Evolutionary conservation across 1,284 basidiomycete genomes (phyloP).

Genomic region (Volvariella volvacea): DNA sequence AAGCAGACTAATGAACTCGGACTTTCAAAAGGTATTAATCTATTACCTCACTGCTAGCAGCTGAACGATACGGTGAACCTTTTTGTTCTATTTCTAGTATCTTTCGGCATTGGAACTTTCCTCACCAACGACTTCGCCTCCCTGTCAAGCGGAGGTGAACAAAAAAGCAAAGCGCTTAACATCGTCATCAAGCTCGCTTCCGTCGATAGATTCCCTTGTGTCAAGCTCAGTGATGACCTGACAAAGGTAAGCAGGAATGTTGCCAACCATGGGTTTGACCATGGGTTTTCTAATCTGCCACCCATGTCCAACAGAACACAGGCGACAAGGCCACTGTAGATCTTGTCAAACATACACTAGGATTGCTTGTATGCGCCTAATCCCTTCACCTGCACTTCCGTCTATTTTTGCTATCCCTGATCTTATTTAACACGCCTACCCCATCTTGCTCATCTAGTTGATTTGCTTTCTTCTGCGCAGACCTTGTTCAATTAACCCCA

Average conservation of each 20-base stretch:
- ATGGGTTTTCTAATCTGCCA: not conserved
- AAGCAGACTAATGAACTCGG: slow-evolving; percentile 69
- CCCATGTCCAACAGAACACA: slow-evolving; percentile 29
- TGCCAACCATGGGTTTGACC: too few species aligned
- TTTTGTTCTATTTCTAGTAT: slow-evolving; percentile 29
- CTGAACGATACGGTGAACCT: too few species aligned
- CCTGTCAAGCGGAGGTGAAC: slow-evolving; percentile 42
- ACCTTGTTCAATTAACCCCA: too few species aligned
- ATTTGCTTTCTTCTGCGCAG: too few species aligned
- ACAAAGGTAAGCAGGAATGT: slow-evolving; percentile 54
- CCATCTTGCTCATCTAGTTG: too few species aligned
- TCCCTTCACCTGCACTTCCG: too few species aligned
- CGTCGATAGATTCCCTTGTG: slow-evolving; percentile 68
- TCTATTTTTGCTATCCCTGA: too few species aligned
- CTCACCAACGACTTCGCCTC: slow-evolving; percentile 84
- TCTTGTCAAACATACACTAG: slow-evolving; percentile 29
- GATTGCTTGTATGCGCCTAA: not conserved
- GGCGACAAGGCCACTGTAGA: slow-evolving; percentile 35
- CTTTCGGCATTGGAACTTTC: slow-evolving; percentile 89
- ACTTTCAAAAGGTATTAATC: slow-evolving; percentile 53
- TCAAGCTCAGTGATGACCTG: slow-evolving; percentile 90
- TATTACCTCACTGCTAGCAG: not conserved
- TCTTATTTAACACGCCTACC: too few species aligned
- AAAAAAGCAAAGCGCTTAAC: slow-evolving; percentile 78
- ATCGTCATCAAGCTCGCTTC: slow-evolving; percentile 89